phyloP scores from a whole-genome alignment of 1,139 yeast species.

The Meyerozyma guilliermondii region DNA sequence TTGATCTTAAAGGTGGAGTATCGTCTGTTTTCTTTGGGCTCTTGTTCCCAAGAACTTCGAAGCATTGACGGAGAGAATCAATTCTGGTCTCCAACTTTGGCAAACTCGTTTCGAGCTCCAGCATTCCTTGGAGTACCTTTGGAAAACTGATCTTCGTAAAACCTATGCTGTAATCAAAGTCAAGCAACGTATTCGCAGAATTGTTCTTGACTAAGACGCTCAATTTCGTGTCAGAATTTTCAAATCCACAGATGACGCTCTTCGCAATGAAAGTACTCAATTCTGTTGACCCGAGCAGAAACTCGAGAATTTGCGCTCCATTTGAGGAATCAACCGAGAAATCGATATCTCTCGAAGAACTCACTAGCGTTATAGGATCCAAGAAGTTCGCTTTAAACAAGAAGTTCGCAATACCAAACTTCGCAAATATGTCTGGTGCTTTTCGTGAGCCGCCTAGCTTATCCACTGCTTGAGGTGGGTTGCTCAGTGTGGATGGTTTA shows the following conservation, averaged over 20 bases:
- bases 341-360: background rate
- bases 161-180: background rate
- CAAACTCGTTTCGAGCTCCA: constrained; percentile 12
- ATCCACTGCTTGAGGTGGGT: background rate
- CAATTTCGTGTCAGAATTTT: background rate
- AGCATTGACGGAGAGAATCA: constrained; percentile 6
- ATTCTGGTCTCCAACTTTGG: constrained; percentile 12
- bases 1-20: no score
- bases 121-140: constrained; percentile 19
- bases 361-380: background rate
- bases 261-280: background rate
- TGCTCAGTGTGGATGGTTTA: background rate
- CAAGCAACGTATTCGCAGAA: background rate
- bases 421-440: background rate
- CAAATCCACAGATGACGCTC: background rate
- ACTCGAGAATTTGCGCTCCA: background rate
- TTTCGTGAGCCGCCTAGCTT: background rate
- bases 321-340: background rate
- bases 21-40: no score
- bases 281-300: background rate
- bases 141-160: constrained; percentile 27
- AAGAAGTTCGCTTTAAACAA: background rate
- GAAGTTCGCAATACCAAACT: background rate
- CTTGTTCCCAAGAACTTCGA: no score
- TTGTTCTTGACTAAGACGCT: background rate